Evolutionary conservation across 2,329 filamentous ascomycete species (phyloP), one percentile per base, ranked within the genome.

Genomic region (Hymenoscyphus salicellus): DNA sequence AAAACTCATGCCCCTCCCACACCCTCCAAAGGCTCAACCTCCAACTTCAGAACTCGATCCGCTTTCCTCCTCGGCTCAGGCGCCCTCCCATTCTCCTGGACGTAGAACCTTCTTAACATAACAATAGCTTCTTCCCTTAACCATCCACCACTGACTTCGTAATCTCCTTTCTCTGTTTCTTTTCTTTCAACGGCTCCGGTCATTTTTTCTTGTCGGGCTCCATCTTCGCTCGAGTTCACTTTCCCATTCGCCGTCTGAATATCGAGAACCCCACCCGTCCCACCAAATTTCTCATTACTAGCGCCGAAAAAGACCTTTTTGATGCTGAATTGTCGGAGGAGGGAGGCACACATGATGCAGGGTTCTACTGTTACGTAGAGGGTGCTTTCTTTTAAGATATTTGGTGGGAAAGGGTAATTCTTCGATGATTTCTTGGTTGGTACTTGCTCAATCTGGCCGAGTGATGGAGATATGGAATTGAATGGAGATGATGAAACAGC

Each of bases 301-400:
- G 93, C 96, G 4, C 95, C 96, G 77, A 95, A 99, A 77, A 94
- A 98, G 36, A 99, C 95, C 70, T 89, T 90, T 67, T 90, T 86
- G 77, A 99, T 93, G 16, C 88, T 86, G 69, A 96, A 89, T 78
- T 99, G 96, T 60, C 93, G 87, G 60, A 99, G 84, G 61, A 96
- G 87, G 6, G 93, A 96, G 14, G 95, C 95, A 76, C 95, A 99
- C 95, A 99, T 99, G 79, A 99, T 92, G 77, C 95, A 99, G 4
- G 95, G 95, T 79, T 99, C 96, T 62, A 99, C 94, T 0, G 95
- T 99, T 58, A 99, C 95, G 77, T 99, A 99, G 60, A 99, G 86
- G 73, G 90, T 87, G 71, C 84, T 84, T 69, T 93, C 86, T 46
- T 81, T 82, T 70, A 98, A 82, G 68, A 94, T 55, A 5, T 8